Evolutionary conservation across 2,329 filamentous ascomycete genomes (phyloP).

Genomic region (Neocatenulostroma microsporum): DNA sequence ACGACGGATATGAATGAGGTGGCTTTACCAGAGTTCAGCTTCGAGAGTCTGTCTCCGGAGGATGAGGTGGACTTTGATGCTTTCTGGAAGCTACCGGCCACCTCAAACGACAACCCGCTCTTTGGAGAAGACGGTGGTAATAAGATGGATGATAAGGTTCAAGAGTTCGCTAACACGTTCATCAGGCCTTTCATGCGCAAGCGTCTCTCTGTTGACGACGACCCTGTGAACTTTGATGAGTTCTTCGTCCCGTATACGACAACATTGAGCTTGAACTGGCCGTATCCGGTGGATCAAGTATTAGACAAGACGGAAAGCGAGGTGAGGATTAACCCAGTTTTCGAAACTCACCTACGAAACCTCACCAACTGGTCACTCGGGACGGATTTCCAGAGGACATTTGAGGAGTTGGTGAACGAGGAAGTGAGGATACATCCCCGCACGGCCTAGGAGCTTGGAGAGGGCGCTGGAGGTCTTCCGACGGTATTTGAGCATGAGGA

Average conservation of each 20-base stretch:
- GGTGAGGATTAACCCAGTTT: conserved; percentile 67
- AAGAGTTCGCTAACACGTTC: conserved; percentile 9
- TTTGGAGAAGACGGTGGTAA: neutral
- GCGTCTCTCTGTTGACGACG: conserved; percentile 42
- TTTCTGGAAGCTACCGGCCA: neutral
- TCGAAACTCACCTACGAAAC: conserved; percentile 68
- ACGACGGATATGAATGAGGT: too few species aligned
- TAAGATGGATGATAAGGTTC: too few species aligned
- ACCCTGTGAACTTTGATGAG: conserved; percentile 54
- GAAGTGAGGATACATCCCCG: conserved; percentile 24
- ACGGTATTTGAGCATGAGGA: too few species aligned
- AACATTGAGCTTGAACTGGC: conserved; percentile 74
- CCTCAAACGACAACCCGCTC: too few species aligned
- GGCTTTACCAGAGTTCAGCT: conserved; percentile 1
- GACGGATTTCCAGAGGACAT: conserved; percentile 31
- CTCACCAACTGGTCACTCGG: conserved; percentile 78
- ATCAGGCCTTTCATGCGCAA: conserved; percentile 62
- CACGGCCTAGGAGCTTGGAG: too few species aligned
- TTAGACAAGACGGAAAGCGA: conserved; percentile 38
- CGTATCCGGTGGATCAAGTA: conserved; percentile 65
- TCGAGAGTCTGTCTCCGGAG: neutral
- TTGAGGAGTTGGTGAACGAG: conserved; percentile 26
- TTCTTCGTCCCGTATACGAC: conserved; percentile 78
- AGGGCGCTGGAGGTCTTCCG: too few species aligned
- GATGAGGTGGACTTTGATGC: too few species aligned